Percentiles rank a stretch among this genome's conserved stretches.
These are phyloP conservation scores for Rhizopogon sp. DNA, from an alignment of 768 basidiomycete genomes.

Conservation along the genomic window DNA sequence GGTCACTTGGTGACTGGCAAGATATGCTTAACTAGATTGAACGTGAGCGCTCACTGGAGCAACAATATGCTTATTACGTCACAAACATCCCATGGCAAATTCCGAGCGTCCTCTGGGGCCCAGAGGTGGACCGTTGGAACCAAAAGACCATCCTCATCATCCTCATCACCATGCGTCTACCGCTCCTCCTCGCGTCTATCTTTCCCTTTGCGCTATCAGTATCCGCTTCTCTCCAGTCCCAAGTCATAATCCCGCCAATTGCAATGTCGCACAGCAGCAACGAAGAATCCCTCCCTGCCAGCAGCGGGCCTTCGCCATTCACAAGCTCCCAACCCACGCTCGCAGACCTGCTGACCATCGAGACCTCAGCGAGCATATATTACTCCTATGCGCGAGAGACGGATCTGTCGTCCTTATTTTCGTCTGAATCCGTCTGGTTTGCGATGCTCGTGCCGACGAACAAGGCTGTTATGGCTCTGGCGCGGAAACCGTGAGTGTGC, in stretches of 20 bases:
- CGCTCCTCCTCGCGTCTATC: constrained; percentile 21
- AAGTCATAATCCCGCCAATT: constrained; percentile 18
- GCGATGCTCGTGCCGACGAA: constrained; percentile 84
- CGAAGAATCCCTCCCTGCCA: background rate
- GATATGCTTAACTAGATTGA: too few relatives aligned
- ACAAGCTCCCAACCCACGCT: constrained; percentile 50
- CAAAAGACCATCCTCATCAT: too few relatives aligned
- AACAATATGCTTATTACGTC: too few relatives aligned
- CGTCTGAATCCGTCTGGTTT: constrained; percentile 19
- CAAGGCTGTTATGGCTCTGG: constrained; percentile 78
- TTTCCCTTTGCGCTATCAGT: constrained; percentile 25
- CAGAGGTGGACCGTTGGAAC: too few relatives aligned
- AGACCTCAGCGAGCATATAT: constrained; percentile 73
- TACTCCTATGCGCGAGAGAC: constrained; percentile 78
- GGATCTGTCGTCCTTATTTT: constrained; percentile 50
- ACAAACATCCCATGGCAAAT: too few relatives aligned
- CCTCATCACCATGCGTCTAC: constrained; percentile 10
- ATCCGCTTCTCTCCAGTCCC: constrained; percentile 24
- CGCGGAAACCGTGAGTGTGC: constrained; percentile 71
- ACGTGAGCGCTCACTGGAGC: too few relatives aligned
- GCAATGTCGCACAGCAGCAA: constrained; percentile 11
- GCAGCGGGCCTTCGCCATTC: constrained; percentile 26
- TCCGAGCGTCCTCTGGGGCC: background rate
- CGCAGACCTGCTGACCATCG: constrained; percentile 75
- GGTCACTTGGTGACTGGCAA: too few relatives aligned